These are phyloP conservation scores for Talaromyces amestolkiae DNA, from an alignment of 2,329 filamentous ascomycete genomes.

Conservation along the genomic window DNA sequence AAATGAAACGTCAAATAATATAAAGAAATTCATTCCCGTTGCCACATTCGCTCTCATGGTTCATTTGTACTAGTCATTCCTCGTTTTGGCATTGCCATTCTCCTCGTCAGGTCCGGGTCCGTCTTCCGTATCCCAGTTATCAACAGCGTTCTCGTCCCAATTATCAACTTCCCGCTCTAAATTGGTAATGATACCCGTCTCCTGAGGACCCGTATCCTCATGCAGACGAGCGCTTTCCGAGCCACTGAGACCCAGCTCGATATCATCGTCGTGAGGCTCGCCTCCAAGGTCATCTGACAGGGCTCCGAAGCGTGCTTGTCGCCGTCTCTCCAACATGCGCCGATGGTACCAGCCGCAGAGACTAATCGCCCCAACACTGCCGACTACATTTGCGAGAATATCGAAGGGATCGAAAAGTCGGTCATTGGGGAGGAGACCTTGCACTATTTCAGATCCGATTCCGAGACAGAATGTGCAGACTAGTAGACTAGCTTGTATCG, in stretches of 20 bases:
- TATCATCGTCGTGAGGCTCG: slow-evolving; percentile 49
- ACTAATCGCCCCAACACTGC: slow-evolving; percentile 68
- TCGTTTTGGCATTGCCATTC: slow-evolving; percentile 19
- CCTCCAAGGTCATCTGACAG: slow-evolving; percentile 54
- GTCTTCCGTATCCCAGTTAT: slow-evolving; percentile 63
- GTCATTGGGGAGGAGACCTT: slow-evolving; percentile 66
- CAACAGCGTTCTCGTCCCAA: slow-evolving; percentile 82
- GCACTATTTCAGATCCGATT: slow-evolving; percentile 58
- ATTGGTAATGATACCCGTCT: slow-evolving; percentile 59
- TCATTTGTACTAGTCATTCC: slow-evolving; percentile 18
- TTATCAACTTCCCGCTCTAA: slow-evolving; percentile 85
- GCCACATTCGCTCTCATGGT: slow-evolving; percentile 9
- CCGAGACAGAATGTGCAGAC: slow-evolving; percentile 67
- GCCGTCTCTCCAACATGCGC: slow-evolving; percentile 86
- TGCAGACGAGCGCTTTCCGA: slow-evolving; percentile 36
- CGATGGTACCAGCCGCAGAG: slow-evolving; percentile 90
- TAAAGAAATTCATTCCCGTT: slow-evolving; percentile 2
- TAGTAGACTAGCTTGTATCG: slow-evolving; percentile 76
- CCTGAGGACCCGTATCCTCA: slow-evolving; percentile 51
- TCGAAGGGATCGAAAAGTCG: slow-evolving; percentile 76
- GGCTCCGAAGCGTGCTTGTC: slow-evolving; percentile 69
- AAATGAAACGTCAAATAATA: not conserved
- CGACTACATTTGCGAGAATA: slow-evolving; percentile 81
- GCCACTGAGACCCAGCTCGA: slow-evolving; percentile 68
- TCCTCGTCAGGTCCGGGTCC: slow-evolving; percentile 26